Conservation (phyloP, 108 stramenopile species). For the Parmales sp. region DNA sequence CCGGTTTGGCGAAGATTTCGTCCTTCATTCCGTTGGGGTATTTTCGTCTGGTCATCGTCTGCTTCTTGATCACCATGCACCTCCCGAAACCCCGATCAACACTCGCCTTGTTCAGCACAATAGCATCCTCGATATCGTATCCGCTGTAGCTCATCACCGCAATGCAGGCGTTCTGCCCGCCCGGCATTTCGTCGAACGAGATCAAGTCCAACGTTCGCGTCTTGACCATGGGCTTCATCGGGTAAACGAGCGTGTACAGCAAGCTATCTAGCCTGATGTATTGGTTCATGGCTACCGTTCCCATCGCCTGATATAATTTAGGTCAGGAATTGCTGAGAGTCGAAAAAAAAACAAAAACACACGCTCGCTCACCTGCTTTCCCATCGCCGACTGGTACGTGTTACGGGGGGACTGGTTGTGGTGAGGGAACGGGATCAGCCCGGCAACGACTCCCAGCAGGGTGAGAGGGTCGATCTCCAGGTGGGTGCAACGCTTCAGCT, state of each 20-base stretch:
- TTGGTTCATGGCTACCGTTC: slow-evolving; percentile 87
- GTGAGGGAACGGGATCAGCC: slow-evolving; percentile 94
- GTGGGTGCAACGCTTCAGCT: slow-evolving; percentile 67
- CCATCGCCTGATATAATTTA: too few relatives aligned
- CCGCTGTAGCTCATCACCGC: slow-evolving; percentile 98
- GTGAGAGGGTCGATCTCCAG: slow-evolving; percentile 97
- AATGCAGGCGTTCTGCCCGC: slow-evolving; percentile 93
- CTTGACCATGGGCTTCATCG: slow-evolving; percentile 94
- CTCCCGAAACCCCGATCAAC: slow-evolving; percentile 95
- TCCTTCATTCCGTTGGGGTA: slow-evolving; percentile 88
- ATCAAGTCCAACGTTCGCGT: slow-evolving; percentile 88
- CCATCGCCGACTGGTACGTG: slow-evolving; percentile 96
- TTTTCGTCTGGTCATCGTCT: slow-evolving; percentile 75
- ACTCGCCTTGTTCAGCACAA: slow-evolving; percentile 91
- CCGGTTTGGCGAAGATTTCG: slow-evolving; percentile 67
- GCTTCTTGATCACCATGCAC: slow-evolving; percentile 77
- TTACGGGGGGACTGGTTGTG: slow-evolving; percentile 97
- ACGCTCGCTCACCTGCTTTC: too few relatives aligned
- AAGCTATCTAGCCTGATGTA: slow-evolving; percentile 89
- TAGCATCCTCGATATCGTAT: slow-evolving; percentile 99
- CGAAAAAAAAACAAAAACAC: too few relatives aligned
- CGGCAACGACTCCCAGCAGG: slow-evolving; percentile 91
- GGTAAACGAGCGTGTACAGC: slow-evolving; percentile 92
- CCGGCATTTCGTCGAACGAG: slow-evolving; percentile 92
- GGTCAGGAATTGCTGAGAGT: too few relatives aligned